Evolutionary conservation across 495 filamentous ascomycete species (phyloP), one percentile per base, ranked within the genome.

Genomic region (Astrothelium macrocarpum): DNA sequence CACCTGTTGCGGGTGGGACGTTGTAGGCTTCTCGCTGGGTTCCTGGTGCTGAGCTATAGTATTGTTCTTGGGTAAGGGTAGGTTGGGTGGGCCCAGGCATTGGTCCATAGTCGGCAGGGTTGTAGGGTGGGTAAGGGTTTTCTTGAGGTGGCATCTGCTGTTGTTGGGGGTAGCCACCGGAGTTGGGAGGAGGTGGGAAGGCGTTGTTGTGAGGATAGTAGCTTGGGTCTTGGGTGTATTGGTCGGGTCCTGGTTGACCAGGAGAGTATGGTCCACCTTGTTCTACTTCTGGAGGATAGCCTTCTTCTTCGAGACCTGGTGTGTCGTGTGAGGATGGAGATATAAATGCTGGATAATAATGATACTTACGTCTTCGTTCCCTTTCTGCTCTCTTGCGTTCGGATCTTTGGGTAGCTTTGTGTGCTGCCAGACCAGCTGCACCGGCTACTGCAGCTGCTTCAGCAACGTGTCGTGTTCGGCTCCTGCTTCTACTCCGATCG

Each of bases 401-500:
- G 65, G 81, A 82, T 58, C 81, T 84, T 71, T 90, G 87, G 64
- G 84, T 74, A 62, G 80, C 80, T 67, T 84, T 80, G 73, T 84
- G 87, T 20, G 90, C 84, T n/a, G 88, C 89, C 65, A 92, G 80
- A 4, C 87, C 91, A 16, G 88, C 85, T 1, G 87, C 90, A 23
- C 83, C 86, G 28, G 88, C 86, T 32, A 83, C 88, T 31, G 87
- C 78, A 5, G 83, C 90, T 2, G 82, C 88, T 26, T 82, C 83
- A 53, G 87, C 86, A n/a, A 90, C 62, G 46, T 85, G 82, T 31
- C 85, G 64, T 59, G 61, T 65, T 18, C 67, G 64, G 62, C 71
- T 71, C 66, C 66, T 68, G 25, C 68, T 74, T 45, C 72, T 63
- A 59, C 70, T 73, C 56, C 65, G 67, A 32, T 62, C 58, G 16